Percentiles rank a stretch among this genome's conserved stretches.
Conservation (phyloP, 495 filamentous ascomycete species). For the Podospora pseudoanserina region DNA sequence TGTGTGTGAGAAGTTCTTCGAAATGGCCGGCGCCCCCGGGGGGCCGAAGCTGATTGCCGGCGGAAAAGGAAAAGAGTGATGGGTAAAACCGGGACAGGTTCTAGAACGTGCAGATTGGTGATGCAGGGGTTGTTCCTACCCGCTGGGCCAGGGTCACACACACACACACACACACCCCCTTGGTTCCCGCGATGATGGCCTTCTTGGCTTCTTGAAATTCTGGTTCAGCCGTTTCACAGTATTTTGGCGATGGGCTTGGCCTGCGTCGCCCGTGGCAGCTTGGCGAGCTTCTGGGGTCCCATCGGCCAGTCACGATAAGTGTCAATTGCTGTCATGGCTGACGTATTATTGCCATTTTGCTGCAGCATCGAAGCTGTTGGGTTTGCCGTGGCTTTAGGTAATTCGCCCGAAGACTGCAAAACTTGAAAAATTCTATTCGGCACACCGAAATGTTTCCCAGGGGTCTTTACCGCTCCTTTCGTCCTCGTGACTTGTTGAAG, state of each 20-base stretch:
- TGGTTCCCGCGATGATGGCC: slow-evolving; percentile 1
- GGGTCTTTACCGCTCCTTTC: slow-evolving; percentile 18
- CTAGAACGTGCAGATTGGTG: slow-evolving; percentile 8
- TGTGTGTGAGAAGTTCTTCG: background rate
- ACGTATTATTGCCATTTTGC: slow-evolving; percentile 10
- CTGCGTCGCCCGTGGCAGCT: background rate
- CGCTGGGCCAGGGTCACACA: background rate
- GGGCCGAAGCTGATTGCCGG: slow-evolving; percentile 18
- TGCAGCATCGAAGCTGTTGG: slow-evolving; percentile 8
- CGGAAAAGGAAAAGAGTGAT: slow-evolving; percentile 1
- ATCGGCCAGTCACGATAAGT: slow-evolving; percentile 3
- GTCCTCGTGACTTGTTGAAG: slow-evolving; percentile 15
- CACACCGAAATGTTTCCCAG: background rate
- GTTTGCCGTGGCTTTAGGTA: background rate
- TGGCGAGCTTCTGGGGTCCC: background rate
- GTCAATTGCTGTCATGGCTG: background rate
- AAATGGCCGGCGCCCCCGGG: background rate
- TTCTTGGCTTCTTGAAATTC: slow-evolving; percentile 1
- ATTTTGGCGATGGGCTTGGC: background rate
- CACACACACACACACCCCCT: background rate
- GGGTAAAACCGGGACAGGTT: slow-evolving; percentile 22
- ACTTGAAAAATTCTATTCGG: too few relatives aligned
- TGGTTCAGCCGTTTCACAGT: background rate
- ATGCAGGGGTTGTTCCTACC: background rate
- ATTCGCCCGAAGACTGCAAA: background rate